These are phyloP conservation scores for Septoria petroselini DNA, from an alignment of 2,329 filamentous ascomycete species.

Conservation along the genomic window DNA sequence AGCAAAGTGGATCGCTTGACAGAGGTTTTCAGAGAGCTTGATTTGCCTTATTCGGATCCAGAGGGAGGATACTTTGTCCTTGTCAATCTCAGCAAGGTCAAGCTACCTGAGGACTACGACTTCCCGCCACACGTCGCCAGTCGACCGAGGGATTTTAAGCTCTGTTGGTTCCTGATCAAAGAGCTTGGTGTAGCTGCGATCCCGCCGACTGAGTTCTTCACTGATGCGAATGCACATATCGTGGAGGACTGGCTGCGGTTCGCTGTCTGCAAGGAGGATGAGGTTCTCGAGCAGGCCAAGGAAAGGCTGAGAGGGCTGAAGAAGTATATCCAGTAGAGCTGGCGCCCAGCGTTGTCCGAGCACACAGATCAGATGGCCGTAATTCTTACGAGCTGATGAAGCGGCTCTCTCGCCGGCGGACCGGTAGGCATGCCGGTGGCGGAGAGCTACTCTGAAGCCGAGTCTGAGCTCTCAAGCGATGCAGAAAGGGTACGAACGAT, in stretches of 20 bases:
- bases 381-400: not conserved
- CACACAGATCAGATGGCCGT: not conserved
- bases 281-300: slow-evolving; percentile 58
- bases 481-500: slow-evolving; percentile 2
- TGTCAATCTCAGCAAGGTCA: slow-evolving; percentile 86
- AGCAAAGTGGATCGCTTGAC: slow-evolving; percentile 85
- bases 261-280: slow-evolving; percentile 92
- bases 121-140: slow-evolving; percentile 86
- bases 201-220: slow-evolving; percentile 96
- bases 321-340: slow-evolving; percentile 45
- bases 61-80: slow-evolving; percentile 98
- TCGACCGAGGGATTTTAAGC: slow-evolving; percentile 87
- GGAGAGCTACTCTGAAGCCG: slow-evolving; percentile 9
- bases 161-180: slow-evolving; percentile 94
- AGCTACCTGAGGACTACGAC: slow-evolving; percentile 75
- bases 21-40: slow-evolving; percentile 53
- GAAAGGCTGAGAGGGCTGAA: slow-evolving; percentile 50
- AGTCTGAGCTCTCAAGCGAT: slow-evolving; percentile 1
- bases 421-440: slow-evolving; percentile 1
- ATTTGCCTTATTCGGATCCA: slow-evolving; percentile 72
- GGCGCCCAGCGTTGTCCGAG: not conserved
- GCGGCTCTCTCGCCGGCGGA: not conserved
- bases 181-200: slow-evolving; percentile 95
- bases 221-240: slow-evolving; percentile 73
- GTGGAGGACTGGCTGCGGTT: slow-evolving; percentile 93